Evolutionary conservation across 2,329 filamentous ascomycete species (phyloP), one percentile per base, ranked within the genome.

Genomic region (Colletotrichum australisinense): DNA sequence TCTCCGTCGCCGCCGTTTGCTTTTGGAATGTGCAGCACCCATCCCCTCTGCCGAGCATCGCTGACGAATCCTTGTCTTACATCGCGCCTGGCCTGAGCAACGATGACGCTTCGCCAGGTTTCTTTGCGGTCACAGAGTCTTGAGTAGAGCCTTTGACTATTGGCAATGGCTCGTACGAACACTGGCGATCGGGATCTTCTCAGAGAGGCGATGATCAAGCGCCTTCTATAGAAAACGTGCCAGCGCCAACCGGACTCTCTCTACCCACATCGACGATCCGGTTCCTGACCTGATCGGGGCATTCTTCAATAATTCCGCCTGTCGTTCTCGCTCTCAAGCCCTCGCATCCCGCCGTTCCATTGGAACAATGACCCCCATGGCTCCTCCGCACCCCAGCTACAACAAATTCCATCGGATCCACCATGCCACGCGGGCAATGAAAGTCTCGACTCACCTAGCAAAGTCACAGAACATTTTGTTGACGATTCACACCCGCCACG

Each of bases 41-140:
- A 11, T 35, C 38, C 60, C 60, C 60, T 26, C 69, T 63, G 49
- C 68, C 63, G n/a, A 58, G 9, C 42, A 49, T 11, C 26, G 56
- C 63, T 28, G 49, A 55, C 32, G 32, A 19, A 60, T 57, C 57
- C 56, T 32, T 67, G 69, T 59, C 57, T 59, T 26, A 38, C n/a
- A 19, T 1, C 4, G 7, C 26, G 5, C 58, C 46, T 46, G 58
- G 58, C 58, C 35, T 24, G 32, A 42, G 35, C 58, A 35, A 46
- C 35, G 19, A 38, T 60, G 35, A 46, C 58, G 35, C 35, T 28
- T 28, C n/a, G 4, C 9, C 14, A n/a, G 8, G 35, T 28, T 8
- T 22, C 11, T 46, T 24, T 19, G 26, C 9, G 14, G 35, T 11
- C 22, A 58, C 28, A 22, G 32, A 24, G 4, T 56, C 24, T 56